Base-by-base conservation (phyloP, 1,139 yeast species). In the Zhuliangozyma blackwelliae region DNA sequence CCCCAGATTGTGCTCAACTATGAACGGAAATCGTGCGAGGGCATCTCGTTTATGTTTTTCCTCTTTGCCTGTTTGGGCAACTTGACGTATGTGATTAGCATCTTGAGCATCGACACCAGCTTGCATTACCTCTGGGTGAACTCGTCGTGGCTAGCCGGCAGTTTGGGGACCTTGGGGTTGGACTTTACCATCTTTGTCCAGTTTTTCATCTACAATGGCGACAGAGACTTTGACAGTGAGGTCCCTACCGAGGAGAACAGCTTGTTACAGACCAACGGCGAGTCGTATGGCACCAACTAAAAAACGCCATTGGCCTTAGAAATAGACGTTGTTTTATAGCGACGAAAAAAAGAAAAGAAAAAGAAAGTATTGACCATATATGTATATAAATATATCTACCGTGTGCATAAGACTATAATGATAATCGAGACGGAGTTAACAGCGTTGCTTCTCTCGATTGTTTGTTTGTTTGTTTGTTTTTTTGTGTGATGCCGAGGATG, bases 31-130 rank as follows among this genome's bases (percentile, higher is more conserved):
- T 84, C 95, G 2, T 86, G 96, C 54, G 97, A 89, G 43, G 97
- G 97, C 23, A 84, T 90, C 37, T 84, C 95, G 22, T 88, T 90
- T 56, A 71, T 90, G 72, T 90, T 90, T 61, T 90, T 90, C 62
- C 65, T 89, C 29, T 89, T 90, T 69, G 97, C 97, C 27, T 88
- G 96, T 57, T 65, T 90, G 42, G 97, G 97, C 33, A 90, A 90
- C 57, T 68, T 86, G 54, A 87, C 96, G 0, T 90, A 88, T 51
- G 96, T 90, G 29, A 74, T 87, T 22, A 84, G 95, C 11, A 90
- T 90, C 40, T 64, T 90, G 36, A 75, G 84, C 31, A 86, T 89
- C 32, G 88, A 87, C 47, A 67, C 81, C 38, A 79, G 88, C 39
- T 69, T 74, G 56, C 68, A 77, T 41, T 90, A 87, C 50, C 59